phyloP scores from a whole-genome alignment of 805 yeast species.

The Candida oleophila region DNA sequence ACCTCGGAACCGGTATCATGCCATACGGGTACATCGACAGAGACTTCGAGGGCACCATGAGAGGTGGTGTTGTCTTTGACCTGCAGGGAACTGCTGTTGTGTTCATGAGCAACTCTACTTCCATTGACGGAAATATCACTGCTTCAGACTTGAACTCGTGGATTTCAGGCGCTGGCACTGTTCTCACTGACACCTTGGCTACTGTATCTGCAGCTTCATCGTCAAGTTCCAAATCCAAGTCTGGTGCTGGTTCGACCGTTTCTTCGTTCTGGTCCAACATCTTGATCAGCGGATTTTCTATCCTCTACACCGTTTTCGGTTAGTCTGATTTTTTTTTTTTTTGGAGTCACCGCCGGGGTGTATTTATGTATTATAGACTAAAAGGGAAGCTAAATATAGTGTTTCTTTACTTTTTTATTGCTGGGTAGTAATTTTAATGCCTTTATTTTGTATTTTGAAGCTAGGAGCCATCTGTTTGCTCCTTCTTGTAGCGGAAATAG shows the following conservation, averaged over 20 bases:
- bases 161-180: slow-evolving; percentile 39
- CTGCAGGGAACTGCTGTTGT: slow-evolving; percentile 59
- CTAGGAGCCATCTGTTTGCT: not conserved
- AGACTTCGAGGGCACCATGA: slow-evolving; percentile 50
- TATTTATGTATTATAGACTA: not conserved
- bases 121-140: slow-evolving; percentile 45
- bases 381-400: not conserved
- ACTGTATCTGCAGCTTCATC: slow-evolving; percentile 25
- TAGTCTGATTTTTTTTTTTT: too few species aligned
- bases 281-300: slow-evolving; percentile 4
- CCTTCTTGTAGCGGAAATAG: not conserved
- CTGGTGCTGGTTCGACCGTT: slow-evolving; percentile 14
- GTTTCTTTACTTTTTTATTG: not conserved
- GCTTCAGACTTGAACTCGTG: slow-evolving; percentile 46
- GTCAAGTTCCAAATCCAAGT: slow-evolving; percentile 20
- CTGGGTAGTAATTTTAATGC: not conserved
- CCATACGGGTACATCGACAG: slow-evolving; percentile 57
- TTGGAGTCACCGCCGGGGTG: too few species aligned
- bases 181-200: slow-evolving; percentile 20
- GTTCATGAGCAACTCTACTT: slow-evolving; percentile 55
- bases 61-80: slow-evolving; percentile 72
- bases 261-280: slow-evolving; percentile 6
- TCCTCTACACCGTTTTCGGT: not conserved
- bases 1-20: slow-evolving; percentile 59
- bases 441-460: not conserved